Percentiles rank a stretch among this genome's conserved stretches.
These are phyloP conservation scores for Rhipidocladum racemiflorum DNA, from an alignment of 176 grass and related monocot genomes.

Conservation along the genomic window DNA sequence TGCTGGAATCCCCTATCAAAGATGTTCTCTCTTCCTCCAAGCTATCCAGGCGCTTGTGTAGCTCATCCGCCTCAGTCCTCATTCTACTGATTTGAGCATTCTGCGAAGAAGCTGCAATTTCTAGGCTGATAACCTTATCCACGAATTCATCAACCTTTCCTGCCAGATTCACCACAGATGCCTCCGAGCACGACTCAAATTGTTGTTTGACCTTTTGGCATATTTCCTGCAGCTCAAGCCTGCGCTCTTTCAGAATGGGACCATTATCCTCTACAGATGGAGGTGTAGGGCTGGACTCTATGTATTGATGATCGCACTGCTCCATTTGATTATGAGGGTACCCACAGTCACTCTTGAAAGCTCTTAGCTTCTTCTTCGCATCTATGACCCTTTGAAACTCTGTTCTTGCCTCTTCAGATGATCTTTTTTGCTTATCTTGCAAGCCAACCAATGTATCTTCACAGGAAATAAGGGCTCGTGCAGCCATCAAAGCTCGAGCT, in stretches of 20 bases:
- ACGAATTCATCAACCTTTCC: constrained; percentile 61
- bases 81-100: constrained; percentile 61
- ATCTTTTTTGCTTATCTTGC: constrained; percentile 55
- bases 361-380: constrained; percentile 61
- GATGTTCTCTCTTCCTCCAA: constrained; percentile 47
- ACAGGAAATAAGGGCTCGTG: constrained; percentile 72
- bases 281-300: not conserved
- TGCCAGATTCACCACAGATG: constrained; percentile 53
- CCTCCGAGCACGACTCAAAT: constrained; percentile 41
- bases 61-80: constrained; percentile 54
- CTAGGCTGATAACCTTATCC: constrained; percentile 60
- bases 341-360: constrained; percentile 48
- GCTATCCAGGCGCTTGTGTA: constrained; percentile 40
- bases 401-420: constrained; percentile 45
- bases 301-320: constrained; percentile 17
- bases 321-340: constrained; percentile 25
- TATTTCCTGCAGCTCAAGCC: constrained; percentile 48
- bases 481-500: constrained; percentile 81
- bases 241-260: constrained; percentile 39
- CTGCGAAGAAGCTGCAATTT: constrained; percentile 53
- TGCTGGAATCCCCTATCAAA: constrained; percentile 40
- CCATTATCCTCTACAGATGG: not conserved
- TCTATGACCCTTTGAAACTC: constrained; percentile 57
- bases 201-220: constrained; percentile 54
- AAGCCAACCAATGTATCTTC: constrained; percentile 75